Percentiles rank a stretch among this genome's conserved stretches.
These are phyloP conservation scores for Didymella keratinophila DNA, from an alignment of 2,329 filamentous ascomycete species.

Conservation along the genomic window DNA sequence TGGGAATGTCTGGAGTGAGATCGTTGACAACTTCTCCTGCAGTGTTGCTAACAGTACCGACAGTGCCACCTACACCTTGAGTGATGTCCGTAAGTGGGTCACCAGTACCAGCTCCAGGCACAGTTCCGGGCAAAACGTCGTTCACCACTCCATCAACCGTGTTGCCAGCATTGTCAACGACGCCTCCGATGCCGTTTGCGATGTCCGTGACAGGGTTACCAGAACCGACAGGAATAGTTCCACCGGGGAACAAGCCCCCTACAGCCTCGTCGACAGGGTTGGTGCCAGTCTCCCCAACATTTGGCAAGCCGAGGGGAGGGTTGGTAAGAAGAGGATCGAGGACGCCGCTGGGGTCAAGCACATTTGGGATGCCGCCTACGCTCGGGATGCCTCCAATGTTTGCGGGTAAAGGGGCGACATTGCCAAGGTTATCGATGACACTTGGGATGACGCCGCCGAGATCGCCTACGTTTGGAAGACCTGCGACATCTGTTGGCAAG, in stretches of 20 bases:
- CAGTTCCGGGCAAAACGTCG: background rate
- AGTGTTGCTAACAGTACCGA: background rate
- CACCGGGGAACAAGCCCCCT: too few species aligned
- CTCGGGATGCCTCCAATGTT: background rate
- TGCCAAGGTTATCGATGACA: background rate
- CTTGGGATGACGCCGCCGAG: background rate
- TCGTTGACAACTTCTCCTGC: background rate
- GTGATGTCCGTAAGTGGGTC: background rate
- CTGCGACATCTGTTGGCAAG: background rate
- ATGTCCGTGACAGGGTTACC: background rate
- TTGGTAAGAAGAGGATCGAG: background rate
- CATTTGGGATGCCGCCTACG: too few species aligned
- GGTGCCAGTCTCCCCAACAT: background rate
- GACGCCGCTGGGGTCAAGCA: background rate
- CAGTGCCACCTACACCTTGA: background rate
- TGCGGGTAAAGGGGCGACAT: background rate
- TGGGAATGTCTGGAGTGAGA: background rate
- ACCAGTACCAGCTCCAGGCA: background rate
- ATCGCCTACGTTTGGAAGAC: background rate
- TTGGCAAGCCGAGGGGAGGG: background rate
- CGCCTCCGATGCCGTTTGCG: background rate
- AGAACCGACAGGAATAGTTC: too few species aligned
- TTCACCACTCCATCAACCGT: background rate
- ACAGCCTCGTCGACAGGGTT: background rate
- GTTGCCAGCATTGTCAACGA: background rate